A percentile compares a stretch with the other conserved stretches of the same genome.
These are phyloP conservation scores for Escovopsis sp. DNA, from an alignment of 2,329 filamentous ascomycete species.

Conservation along the genomic window DNA sequence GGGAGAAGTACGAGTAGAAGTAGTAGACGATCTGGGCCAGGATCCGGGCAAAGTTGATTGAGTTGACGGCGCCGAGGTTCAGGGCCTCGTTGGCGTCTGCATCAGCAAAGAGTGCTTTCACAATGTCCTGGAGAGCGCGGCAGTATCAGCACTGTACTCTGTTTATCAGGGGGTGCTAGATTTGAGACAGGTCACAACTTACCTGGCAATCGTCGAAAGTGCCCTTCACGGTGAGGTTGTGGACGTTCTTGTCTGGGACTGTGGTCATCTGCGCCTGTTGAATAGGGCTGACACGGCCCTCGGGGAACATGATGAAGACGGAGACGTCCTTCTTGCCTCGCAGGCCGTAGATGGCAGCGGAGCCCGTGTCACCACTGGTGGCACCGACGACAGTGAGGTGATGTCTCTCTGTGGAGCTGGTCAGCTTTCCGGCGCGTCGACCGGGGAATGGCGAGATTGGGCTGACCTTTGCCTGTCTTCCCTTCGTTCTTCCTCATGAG, in stretches of 20 bases:
- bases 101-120: slow-evolving; percentile 86
- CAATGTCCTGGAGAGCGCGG: slow-evolving; percentile 77
- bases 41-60: slow-evolving; percentile 92
- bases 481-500: slow-evolving; percentile 57
- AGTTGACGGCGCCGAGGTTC: slow-evolving; percentile 86
- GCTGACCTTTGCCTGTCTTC: slow-evolving; percentile 42
- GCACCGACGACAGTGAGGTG: slow-evolving; percentile 78
- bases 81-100: slow-evolving; percentile 66
- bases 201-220: slow-evolving; percentile 95
- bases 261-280: slow-evolving; percentile 98
- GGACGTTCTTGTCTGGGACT: slow-evolving; percentile 76
- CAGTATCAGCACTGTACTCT: slow-evolving; percentile 53
- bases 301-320: slow-evolving; percentile 86
- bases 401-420: slow-evolving; percentile 41
- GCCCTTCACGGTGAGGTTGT: slow-evolving; percentile 78
- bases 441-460: background rate
- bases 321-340: slow-evolving; percentile 94
- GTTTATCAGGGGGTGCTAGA: background rate
- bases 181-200: slow-evolving; percentile 7
- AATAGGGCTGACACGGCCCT: slow-evolving; percentile 78
- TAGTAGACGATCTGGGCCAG: slow-evolving; percentile 96
- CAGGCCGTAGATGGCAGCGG: slow-evolving; percentile 89
- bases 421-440: background rate
- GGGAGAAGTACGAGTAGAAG: slow-evolving; percentile 83
- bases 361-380: slow-evolving; percentile 80